These are phyloP conservation scores for Excoecaria cochinchinensis DNA, from an alignment of 345 rosid species.

Conservation along the genomic window DNA sequence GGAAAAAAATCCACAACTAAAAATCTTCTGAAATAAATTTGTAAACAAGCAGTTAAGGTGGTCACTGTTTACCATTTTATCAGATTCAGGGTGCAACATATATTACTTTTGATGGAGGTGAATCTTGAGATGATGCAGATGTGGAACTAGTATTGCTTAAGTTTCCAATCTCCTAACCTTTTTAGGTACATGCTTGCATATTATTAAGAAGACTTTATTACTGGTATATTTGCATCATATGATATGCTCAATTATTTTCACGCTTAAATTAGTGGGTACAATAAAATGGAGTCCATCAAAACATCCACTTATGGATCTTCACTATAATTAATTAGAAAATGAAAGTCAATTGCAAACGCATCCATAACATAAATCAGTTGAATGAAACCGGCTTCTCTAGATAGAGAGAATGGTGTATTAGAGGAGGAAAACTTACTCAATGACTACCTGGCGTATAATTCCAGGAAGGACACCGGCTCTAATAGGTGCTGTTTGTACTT, in stretches of 20 bases:
- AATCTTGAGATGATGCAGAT: not conserved
- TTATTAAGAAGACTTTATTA: not conserved
- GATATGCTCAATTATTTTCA: not conserved
- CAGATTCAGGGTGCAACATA: not conserved
- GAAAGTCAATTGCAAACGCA: not conserved
- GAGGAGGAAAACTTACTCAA: slow-evolving; percentile 51
- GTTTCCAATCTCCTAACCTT: not conserved
- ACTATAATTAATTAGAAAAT: not conserved
- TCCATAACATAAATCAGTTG: not conserved
- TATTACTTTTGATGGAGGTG: not conserved
- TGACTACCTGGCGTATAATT: slow-evolving; percentile 72
- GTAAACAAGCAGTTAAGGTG: not conserved
- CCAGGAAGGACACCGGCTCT: slow-evolving; percentile 85
- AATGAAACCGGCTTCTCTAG: not conserved
- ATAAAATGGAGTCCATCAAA: not conserved
- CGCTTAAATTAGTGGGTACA: not conserved
- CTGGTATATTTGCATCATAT: not conserved
- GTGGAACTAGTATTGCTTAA: not conserved
- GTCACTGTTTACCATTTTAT: not conserved
- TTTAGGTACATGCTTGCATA: not conserved
- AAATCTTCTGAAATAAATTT: not conserved
- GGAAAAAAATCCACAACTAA: not conserved
- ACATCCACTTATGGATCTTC: not conserved
- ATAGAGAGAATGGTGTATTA: not conserved
- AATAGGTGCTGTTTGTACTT: slow-evolving; percentile 84